phyloP scores from a whole-genome alignment of 2,329 filamentous ascomycete species.

The Talaromyces atroroseus region DNA sequence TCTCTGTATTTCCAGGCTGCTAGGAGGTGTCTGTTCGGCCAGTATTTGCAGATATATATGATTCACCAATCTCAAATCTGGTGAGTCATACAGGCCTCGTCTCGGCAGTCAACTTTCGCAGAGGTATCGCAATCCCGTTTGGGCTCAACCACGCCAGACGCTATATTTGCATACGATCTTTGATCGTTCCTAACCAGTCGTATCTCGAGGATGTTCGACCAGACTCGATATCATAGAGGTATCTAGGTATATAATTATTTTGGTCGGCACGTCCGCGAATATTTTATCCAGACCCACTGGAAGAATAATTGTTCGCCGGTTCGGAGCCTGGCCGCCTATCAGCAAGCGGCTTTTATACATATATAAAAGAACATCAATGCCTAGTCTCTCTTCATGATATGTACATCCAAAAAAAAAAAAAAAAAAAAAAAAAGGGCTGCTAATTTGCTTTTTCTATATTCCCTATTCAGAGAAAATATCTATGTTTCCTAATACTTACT shows the following conservation, averaged over 20 bases:
- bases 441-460: too few relatives aligned
- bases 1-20: not conserved
- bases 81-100: constrained; percentile 10
- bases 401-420: too few relatives aligned
- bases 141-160: not conserved
- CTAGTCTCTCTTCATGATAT: too few relatives aligned
- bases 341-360: not conserved
- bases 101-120: not conserved
- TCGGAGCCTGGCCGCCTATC: constrained; percentile 7
- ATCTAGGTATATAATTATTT: not conserved
- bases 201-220: not conserved
- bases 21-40: not conserved
- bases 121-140: not conserved
- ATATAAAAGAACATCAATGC: not conserved
- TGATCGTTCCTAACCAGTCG: not conserved
- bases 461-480: too few relatives aligned
- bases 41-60: not conserved
- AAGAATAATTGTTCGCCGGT: not conserved
- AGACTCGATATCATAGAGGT: not conserved
- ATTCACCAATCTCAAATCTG: not conserved
- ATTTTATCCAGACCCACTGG: constrained; percentile 10
- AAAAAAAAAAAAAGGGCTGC: too few relatives aligned
- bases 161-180: not conserved
- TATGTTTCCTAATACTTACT: too few relatives aligned
- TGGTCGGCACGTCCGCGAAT: constrained; percentile 2